Evolutionary conservation across 306 rosid genomes (phyloP).

Genomic region (Cucurbita pepo): DNA sequence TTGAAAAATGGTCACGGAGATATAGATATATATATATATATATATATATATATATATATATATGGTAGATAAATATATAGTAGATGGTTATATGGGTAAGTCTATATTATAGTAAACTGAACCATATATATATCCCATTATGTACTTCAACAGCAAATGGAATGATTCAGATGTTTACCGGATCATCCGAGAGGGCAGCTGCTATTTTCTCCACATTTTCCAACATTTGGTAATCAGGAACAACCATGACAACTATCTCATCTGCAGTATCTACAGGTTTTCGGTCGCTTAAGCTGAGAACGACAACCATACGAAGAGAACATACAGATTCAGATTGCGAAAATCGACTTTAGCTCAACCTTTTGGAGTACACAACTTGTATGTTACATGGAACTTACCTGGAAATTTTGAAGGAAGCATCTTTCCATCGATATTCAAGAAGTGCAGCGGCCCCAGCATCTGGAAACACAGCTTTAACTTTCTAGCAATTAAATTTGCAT

Average conservation of each 20-base stretch:
- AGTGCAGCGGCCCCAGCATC: slow-evolving; percentile 98
- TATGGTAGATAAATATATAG: no score
- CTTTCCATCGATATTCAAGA: slow-evolving; percentile 70
- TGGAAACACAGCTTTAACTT: slow-evolving; percentile 83
- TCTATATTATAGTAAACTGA: no score
- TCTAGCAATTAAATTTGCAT: slow-evolving; percentile 37
- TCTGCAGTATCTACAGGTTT: slow-evolving; percentile 71
- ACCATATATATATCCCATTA: no score
- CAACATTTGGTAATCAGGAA: slow-evolving; percentile 95
- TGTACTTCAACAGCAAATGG: background rate
- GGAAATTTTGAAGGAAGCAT: slow-evolving; percentile 66
- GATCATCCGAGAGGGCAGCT: slow-evolving; percentile 63
- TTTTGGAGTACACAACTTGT: background rate
- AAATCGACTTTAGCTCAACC: background rate
- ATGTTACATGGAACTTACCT: slow-evolving; percentile 31
- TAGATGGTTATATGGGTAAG: no score
- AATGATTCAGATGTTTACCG: slow-evolving; percentile 33
- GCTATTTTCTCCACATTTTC: slow-evolving; percentile 76
- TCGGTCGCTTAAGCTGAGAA: slow-evolving; percentile 84
- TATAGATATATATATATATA: no score
- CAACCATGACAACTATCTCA: slow-evolving; percentile 87
- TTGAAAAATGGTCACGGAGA: no score
- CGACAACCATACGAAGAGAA: background rate
- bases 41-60: no score
- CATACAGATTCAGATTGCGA: background rate